These are phyloP conservation scores for Escallonia herrerae DNA, from an alignment of 129 eudicot species.

Conservation along the genomic window DNA sequence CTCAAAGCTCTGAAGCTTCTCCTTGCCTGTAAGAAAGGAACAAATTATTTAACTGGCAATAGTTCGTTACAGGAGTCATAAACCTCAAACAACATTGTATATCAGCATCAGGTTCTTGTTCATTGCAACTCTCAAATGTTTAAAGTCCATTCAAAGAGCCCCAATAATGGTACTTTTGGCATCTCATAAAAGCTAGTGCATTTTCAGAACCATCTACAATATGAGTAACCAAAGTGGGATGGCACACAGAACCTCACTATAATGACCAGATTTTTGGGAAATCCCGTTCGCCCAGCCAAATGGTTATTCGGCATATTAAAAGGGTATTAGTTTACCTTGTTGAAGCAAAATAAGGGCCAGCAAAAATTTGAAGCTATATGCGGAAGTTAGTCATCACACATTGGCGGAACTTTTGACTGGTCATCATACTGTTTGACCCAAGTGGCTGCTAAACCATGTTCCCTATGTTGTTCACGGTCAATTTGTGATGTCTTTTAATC, in stretches of 20 bases:
- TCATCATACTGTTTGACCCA: no score
- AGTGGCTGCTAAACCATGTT: no score
- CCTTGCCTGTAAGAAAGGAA: constrained; percentile 56
- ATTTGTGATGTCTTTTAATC: no score
- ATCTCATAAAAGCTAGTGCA: no score
- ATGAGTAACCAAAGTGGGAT: neutral
- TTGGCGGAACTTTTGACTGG: no score
- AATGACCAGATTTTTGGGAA: neutral
- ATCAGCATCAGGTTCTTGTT: neutral
- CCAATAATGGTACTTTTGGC: no score
- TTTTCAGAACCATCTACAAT: no score
- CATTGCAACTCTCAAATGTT: no score
- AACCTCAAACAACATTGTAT: neutral
- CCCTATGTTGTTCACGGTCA: no score
- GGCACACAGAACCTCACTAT: neutral
- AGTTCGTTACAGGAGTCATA: constrained; percentile 2
- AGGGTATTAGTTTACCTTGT: neutral
- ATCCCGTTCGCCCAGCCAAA: neutral
- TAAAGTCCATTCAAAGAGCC: no score
- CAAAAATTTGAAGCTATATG: neutral
- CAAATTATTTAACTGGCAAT: neutral
- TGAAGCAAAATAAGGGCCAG: neutral
- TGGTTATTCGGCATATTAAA: neutral
- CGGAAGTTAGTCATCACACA: no score
- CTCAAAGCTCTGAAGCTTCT: constrained; percentile 78